phyloP scores from a whole-genome alignment of 495 filamentous ascomycete genomes.

The Saxophila tyrrhenica region DNA sequence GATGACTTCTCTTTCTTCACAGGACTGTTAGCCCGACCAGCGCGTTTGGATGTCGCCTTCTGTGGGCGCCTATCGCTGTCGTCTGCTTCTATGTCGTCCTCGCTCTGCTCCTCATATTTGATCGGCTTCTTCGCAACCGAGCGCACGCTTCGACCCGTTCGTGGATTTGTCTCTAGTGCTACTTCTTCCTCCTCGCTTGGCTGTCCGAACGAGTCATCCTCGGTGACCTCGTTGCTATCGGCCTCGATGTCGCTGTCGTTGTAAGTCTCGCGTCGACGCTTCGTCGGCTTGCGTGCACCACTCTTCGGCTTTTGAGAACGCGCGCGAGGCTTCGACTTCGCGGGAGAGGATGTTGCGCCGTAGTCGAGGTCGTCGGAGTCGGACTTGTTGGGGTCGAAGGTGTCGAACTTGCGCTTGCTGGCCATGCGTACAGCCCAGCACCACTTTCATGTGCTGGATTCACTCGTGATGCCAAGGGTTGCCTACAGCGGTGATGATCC shows the following conservation, averaged over 20 bases:
- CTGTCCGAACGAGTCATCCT: constrained; percentile 3
- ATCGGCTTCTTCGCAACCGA: constrained; percentile 45
- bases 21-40: neutral
- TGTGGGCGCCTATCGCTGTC: constrained; percentile 20
- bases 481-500: neutral
- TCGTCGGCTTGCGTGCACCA: constrained; percentile 30
- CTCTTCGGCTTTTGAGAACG: constrained; percentile 8
- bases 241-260: constrained; percentile 52
- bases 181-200: constrained; percentile 52
- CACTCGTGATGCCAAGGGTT: neutral
- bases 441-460: neutral
- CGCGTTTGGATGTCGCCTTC: neutral
- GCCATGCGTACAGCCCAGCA: constrained; percentile 1
- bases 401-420: constrained; percentile 59
- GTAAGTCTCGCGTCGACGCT: constrained; percentile 37
- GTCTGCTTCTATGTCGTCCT: constrained; percentile 36
- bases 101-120: constrained; percentile 28
- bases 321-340: constrained; percentile 15
- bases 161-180: constrained; percentile 50
- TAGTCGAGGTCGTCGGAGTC: constrained; percentile 61
- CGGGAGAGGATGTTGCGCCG: neutral
- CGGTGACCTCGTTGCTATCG: constrained; percentile 24
- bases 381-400: constrained; percentile 70
- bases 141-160: constrained; percentile 60
- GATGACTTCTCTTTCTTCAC: constrained; percentile 14